Evolutionary conservation across 306 rosid species (phyloP).

Genomic region (Cucurbita argyrosperma): DNA sequence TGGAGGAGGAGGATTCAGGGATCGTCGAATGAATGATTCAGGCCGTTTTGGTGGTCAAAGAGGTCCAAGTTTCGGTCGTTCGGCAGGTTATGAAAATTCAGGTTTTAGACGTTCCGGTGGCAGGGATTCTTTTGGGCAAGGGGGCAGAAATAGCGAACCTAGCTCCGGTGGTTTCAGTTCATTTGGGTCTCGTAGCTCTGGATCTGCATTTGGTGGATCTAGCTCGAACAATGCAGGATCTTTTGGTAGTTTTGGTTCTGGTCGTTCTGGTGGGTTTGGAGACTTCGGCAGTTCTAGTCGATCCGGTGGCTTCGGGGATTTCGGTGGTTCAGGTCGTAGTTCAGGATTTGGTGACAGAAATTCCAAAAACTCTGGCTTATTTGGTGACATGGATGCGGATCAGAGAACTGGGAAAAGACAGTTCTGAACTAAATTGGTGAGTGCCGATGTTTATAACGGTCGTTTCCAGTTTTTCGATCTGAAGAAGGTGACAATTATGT

Average conservation of each 20-base stretch:
- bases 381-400: conserved; percentile 8
- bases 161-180: conserved; percentile 31
- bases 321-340: conserved; percentile 8
- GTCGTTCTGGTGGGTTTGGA: conserved; percentile 36
- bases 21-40: neutral
- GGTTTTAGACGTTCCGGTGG: conserved; percentile 34
- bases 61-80: conserved; percentile 28
- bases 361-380: conserved; percentile 17
- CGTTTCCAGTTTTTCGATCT: neutral
- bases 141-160: conserved; percentile 20
- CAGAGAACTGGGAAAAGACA: conserved; percentile 6
- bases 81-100: conserved; percentile 16
- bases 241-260: conserved; percentile 28
- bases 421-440: conserved; percentile 14
- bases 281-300: conserved; percentile 15
- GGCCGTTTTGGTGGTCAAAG: conserved; percentile 8
- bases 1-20: conserved; percentile 32
- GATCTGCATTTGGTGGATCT: conserved; percentile 18
- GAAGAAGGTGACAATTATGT: neutral
- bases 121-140: conserved; percentile 20
- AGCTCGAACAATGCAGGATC: conserved; percentile 33
- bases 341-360: conserved; percentile 8
- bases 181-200: conserved; percentile 26
- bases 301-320: conserved; percentile 15
- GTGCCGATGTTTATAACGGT: neutral